These are phyloP conservation scores for Handroanthus guayacan DNA, from an alignment of 257 asterid genomes.

Conservation along the genomic window DNA sequence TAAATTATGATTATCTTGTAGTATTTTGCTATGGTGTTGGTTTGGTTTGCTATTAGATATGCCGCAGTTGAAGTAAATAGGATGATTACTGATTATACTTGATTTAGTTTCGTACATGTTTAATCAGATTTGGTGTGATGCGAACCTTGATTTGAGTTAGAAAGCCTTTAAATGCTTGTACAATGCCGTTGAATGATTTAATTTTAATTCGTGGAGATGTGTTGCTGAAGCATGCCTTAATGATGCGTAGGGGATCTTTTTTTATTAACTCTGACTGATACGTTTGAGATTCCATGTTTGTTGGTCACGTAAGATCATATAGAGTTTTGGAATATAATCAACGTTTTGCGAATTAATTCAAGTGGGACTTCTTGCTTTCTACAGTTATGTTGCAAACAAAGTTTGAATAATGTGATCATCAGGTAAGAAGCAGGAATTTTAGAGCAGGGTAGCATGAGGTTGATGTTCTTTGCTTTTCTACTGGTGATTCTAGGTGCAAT, in stretches of 20 bases:
- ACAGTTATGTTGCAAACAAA: not conserved
- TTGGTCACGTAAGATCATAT: not conserved
- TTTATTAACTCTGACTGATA: not conserved
- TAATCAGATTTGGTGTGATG: not conserved
- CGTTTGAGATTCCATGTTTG: not conserved
- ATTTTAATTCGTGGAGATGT: not conserved
- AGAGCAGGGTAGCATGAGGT: not conserved
- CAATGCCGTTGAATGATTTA: not conserved
- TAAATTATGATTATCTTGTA: not conserved
- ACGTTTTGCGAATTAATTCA: not conserved
- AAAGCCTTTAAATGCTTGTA: slow-evolving; percentile 3
- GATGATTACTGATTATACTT: not conserved
- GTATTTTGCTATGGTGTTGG: not conserved
- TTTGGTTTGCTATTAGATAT: slow-evolving; percentile 6
- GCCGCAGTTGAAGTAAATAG: not conserved
- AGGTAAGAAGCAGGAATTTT: not conserved
- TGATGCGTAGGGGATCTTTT: not conserved
- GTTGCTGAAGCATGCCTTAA: not conserved
- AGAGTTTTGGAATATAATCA: not conserved
- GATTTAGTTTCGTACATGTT: not conserved
- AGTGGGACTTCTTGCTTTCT: not conserved
- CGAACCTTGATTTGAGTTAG: not conserved
- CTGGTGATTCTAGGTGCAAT: not conserved
- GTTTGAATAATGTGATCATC: not conserved
- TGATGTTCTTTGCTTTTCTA: not conserved